A percentile compares a stretch with the other conserved stretches of the same genome.
Evolutionary conservation across 805 yeast genomes (phyloP).

Genomic region (Candida krabiensis): DNA sequence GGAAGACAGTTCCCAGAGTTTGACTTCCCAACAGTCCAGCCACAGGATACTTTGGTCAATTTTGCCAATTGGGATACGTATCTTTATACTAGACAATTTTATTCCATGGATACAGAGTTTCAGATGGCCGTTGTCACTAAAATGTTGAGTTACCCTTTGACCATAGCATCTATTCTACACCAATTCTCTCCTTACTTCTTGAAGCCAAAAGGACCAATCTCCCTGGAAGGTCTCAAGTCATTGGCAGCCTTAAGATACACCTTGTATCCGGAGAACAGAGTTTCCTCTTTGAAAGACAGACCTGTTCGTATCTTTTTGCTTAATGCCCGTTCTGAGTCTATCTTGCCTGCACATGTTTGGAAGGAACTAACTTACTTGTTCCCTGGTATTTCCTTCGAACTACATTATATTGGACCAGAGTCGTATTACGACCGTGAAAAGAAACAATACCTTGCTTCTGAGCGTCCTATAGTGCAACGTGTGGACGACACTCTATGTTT

Average conservation of each 20-base stretch:
- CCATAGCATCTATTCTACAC: slow-evolving; percentile 82
- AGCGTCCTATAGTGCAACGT: slow-evolving; percentile 70
- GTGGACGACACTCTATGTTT: slow-evolving; percentile 72
- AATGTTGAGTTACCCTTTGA: slow-evolving; percentile 88
- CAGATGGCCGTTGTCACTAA: slow-evolving; percentile 94
- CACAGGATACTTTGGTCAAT: slow-evolving; percentile 71
- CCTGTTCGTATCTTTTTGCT: slow-evolving; percentile 87
- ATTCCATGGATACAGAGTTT: slow-evolving; percentile 96
- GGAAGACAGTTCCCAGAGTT: slow-evolving; percentile 96
- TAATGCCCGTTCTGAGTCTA: slow-evolving; percentile 92
- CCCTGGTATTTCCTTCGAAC: slow-evolving; percentile 79
- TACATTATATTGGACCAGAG: slow-evolving; percentile 95
- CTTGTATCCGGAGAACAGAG: slow-evolving; percentile 68
- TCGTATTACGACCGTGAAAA: slow-evolving; percentile 72
- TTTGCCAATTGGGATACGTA: slow-evolving; percentile 89
- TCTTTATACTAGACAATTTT: slow-evolving; percentile 88
- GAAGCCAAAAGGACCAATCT: slow-evolving; percentile 82
- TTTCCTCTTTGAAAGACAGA: slow-evolving; percentile 70
- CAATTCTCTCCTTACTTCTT: slow-evolving; percentile 81
- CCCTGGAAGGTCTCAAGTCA: slow-evolving; percentile 91
- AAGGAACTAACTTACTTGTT: slow-evolving; percentile 83
- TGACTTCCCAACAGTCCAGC: slow-evolving; percentile 83
- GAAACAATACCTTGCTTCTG: slow-evolving; percentile 55
- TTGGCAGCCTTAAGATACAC: slow-evolving; percentile 91
- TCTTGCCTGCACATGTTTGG: slow-evolving; percentile 95